A percentile compares a stretch with the other conserved stretches of the same genome.
phyloP scores from a whole-genome alignment of 768 basidiomycete genomes.

The Tephrocybe sp. region DNA sequence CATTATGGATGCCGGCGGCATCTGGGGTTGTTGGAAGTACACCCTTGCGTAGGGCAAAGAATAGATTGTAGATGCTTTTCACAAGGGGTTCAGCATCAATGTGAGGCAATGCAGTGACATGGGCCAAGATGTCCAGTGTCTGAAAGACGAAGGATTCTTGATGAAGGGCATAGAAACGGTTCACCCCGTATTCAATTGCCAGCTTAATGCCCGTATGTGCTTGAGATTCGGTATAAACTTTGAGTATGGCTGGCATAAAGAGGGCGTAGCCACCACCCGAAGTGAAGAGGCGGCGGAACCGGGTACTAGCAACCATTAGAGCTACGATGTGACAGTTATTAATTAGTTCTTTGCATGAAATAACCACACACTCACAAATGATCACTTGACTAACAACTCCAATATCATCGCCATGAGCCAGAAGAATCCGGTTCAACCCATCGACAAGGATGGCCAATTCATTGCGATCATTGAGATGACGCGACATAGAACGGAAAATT shows the following conservation, averaged over 20 bases:
- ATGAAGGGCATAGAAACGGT: conserved; percentile 74
- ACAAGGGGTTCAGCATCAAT: conserved; percentile 54
- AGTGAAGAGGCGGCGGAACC: conserved; percentile 75
- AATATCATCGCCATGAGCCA: conserved; percentile 70
- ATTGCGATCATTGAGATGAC: conserved; percentile 67
- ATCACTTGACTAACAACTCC: conserved; percentile 76
- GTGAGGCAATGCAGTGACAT: conserved; percentile 49
- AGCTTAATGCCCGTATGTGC: conserved; percentile 54
- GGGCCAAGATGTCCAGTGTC: conserved; percentile 61
- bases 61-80: conserved; percentile 54
- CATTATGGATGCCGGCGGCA: conserved; percentile 64
- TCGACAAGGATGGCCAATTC: conserved; percentile 70
- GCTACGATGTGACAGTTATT: conserved; percentile 34
- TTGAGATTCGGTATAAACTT: conserved; percentile 66
- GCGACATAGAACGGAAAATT: conserved; percentile 69
- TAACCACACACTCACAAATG: conserved; percentile 50
- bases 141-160: conserved; percentile 76
- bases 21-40: conserved; percentile 44
- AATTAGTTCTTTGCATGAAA: conserved; percentile 1
- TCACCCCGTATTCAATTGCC: conserved; percentile 71
- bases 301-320: conserved; percentile 72
- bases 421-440: conserved; percentile 67
- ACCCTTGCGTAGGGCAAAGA: conserved; percentile 54
- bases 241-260: conserved; percentile 73
- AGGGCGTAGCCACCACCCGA: conserved; percentile 71